Evolutionary conservation across 2,329 filamentous ascomycete genomes (phyloP).

Genomic region (Curvularia sp.): DNA sequence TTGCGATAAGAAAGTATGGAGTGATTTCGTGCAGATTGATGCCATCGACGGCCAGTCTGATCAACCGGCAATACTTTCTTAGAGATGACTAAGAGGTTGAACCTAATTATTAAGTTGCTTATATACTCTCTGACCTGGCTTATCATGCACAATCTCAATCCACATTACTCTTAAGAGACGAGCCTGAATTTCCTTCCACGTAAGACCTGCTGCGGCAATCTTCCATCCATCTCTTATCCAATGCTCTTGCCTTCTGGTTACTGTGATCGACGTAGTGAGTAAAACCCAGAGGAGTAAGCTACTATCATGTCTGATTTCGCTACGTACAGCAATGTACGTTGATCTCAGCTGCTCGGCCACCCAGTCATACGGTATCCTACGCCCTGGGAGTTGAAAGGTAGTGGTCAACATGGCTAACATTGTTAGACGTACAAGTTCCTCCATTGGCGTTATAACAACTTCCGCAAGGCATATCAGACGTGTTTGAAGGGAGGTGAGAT

Average conservation of each 20-base stretch:
- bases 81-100: no score
- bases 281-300: not conserved
- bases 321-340: not conserved
- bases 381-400: not conserved
- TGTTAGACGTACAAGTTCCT: not conserved
- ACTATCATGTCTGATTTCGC: not conserved
- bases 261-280: not conserved
- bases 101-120: not conserved
- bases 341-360: not conserved
- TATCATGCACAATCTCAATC: not conserved
- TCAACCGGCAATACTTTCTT: no score
- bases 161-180: not conserved
- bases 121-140: not conserved
- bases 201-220: not conserved
- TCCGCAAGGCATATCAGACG: not conserved
- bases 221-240: conserved; percentile 3
- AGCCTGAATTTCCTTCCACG: not conserved
- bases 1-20: no score
- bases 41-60: no score
- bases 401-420: conserved; percentile 2
- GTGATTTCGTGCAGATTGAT: no score
- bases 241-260: not conserved
- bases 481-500: not conserved
- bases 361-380: conserved; percentile 1
- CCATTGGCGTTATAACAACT: not conserved